phyloP scores from a whole-genome alignment of 2,329 filamentous ascomycete species.

The Aspergillus novofumigatus region DNA sequence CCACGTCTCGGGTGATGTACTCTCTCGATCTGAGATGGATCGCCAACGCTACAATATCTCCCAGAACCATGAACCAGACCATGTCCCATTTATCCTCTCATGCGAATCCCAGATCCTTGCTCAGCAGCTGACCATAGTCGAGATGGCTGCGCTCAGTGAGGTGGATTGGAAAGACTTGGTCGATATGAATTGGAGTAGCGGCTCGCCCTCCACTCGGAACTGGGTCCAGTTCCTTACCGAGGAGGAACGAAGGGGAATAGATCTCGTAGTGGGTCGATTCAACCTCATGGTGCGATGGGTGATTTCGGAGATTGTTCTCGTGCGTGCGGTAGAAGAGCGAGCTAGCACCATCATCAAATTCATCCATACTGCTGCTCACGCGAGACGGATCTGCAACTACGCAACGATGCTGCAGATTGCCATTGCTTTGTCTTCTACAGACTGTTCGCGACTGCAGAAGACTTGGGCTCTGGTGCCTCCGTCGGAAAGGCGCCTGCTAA shows the following conservation, averaged over 20 bases:
- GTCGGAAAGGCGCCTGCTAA: constrained; percentile 52
- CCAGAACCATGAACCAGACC: constrained; percentile 29
- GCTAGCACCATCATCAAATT: constrained; percentile 59
- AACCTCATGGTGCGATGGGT: constrained; percentile 66
- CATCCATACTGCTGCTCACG: constrained; percentile 59
- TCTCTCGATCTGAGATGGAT: constrained; percentile 30
- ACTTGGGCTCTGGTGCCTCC: constrained; percentile 57
- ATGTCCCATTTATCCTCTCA: constrained; percentile 61
- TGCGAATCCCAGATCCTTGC: constrained; percentile 59
- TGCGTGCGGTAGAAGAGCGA: constrained; percentile 53
- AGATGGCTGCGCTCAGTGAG: constrained; percentile 62
- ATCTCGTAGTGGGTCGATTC: constrained; percentile 62
- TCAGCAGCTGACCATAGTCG: constrained; percentile 61
- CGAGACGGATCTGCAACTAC: constrained; percentile 58
- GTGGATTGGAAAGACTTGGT: constrained; percentile 65
- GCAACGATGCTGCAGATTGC: constrained; percentile 64
- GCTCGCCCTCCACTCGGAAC: constrained; percentile 48
- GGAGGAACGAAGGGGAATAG: constrained; percentile 55
- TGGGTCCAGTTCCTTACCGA: constrained; percentile 60
- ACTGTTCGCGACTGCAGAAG: constrained; percentile 52
- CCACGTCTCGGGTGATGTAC: constrained; percentile 30
- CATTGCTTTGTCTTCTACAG: constrained; percentile 58
- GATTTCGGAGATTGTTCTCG: constrained; percentile 59
- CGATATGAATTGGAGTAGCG: constrained; percentile 59
- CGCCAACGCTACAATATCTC: constrained; percentile 10